Conservation (phyloP, 169 alveolate species). For the Plasmodium coatneyi region DNA sequence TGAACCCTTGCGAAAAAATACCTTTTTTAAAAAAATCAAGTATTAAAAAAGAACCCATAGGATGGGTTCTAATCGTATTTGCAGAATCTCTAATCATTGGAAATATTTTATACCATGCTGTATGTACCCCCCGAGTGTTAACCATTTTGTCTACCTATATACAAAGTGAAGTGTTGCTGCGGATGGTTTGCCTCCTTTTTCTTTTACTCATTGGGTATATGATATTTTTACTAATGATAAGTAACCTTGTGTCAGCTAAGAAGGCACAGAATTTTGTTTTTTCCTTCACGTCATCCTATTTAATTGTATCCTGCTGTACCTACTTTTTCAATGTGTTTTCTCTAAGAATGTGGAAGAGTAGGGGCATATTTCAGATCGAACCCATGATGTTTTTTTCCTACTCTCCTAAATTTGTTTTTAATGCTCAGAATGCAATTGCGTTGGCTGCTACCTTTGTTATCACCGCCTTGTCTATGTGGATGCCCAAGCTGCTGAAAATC, state of each 20-base stretch:
- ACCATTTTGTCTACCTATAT: not conserved
- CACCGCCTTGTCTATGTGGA: slow-evolving; percentile 2
- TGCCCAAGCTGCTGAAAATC: not conserved
- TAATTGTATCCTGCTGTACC: slow-evolving; percentile 25
- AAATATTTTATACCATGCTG: slow-evolving; percentile 41
- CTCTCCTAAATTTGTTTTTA: slow-evolving; percentile 37
- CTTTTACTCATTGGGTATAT: slow-evolving; percentile 11
- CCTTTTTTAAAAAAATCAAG: slow-evolving; percentile 2
- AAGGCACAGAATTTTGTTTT: slow-evolving; percentile 71
- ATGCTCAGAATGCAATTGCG: slow-evolving; percentile 16
- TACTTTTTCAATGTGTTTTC: slow-evolving; percentile 15
- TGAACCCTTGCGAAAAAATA: slow-evolving; percentile 38
- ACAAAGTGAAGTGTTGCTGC: slow-evolving; percentile 4
- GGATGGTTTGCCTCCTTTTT: slow-evolving; percentile 7
- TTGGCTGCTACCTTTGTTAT: not conserved
- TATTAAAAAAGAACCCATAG: slow-evolving; percentile 62
- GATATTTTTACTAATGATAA: slow-evolving; percentile 66
- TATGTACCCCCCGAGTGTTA: slow-evolving; percentile 21
- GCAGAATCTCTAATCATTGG: slow-evolving; percentile 52
- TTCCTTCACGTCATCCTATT: slow-evolving; percentile 60
- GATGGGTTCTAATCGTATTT: slow-evolving; percentile 63
- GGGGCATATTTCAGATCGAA: slow-evolving; percentile 53
- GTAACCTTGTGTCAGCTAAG: slow-evolving; percentile 57
- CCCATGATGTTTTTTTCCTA: slow-evolving; percentile 62
- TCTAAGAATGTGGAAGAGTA: not conserved